Evolutionary conservation across 78 protist genomes (phyloP).

Genomic region (Dictyostelium firmibasis): DNA sequence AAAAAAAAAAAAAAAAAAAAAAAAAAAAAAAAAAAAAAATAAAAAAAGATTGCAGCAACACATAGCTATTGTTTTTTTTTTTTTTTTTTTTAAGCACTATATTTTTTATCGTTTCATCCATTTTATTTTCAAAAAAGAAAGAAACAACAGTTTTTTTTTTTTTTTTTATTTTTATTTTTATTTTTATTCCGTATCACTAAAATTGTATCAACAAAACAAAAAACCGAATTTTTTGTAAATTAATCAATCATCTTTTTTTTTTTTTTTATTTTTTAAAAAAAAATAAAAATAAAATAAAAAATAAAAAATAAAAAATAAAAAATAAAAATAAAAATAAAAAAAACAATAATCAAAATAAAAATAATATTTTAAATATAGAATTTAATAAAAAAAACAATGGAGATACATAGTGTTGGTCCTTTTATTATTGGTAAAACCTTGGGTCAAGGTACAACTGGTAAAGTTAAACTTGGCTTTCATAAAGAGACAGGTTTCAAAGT

Average conservation of each 20-base stretch:
- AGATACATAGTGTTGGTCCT: constrained; percentile 88
- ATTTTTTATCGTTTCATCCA: background rate
- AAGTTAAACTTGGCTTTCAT: constrained; percentile 87
- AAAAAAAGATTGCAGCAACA: background rate
- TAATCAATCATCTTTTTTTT: background rate
- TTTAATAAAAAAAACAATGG: constrained; percentile 61
- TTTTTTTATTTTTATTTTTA: too few species aligned
- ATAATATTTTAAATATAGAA: background rate
- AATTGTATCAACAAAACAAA: background rate
- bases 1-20: too few species aligned
- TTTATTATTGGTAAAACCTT: constrained; percentile 88
- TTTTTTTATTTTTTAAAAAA: background rate
- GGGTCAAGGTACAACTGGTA: constrained; percentile 90
- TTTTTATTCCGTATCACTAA: background rate
- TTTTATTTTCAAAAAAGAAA: background rate
- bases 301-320: background rate
- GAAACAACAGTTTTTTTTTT: background rate
- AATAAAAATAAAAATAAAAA: background rate
- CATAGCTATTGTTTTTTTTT: too few species aligned
- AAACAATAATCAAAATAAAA: too few species aligned
- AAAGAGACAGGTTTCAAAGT: constrained; percentile 85
- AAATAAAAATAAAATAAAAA: background rate
- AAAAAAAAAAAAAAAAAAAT: too few species aligned
- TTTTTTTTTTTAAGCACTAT: too few species aligned
- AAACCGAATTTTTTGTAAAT: background rate